Evolutionary conservation across 805 yeast genomes (phyloP), one percentile per base, ranked within the genome.

Genomic region (Spathaspora sp.): DNA sequence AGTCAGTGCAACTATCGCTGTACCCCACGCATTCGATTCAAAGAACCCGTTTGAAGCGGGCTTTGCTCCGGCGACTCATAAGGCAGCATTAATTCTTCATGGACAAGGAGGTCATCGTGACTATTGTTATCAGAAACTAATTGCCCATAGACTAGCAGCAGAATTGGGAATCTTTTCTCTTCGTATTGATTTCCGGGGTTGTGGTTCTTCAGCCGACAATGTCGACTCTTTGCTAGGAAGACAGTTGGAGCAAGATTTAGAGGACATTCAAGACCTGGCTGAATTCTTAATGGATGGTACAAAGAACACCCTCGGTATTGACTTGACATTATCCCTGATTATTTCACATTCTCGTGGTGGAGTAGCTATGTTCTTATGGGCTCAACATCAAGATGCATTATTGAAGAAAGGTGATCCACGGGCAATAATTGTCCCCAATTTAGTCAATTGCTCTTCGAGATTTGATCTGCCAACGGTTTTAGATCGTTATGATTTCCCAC

Each of bases 91-190:
- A 5, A 62, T 91, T 16, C 57, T 83, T n/a, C 97, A 92, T 64
- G 97, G 97, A 1, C 86, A 81, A 55, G 92, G 85, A 0, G 96
- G 96, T 0, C 96, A 92, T 63, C 81, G 89, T 57, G 81, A 87
- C 70, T 86, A 89, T 63, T 82, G 89, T 53, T 91, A 86, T 66
- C 90, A 86, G 56, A 78, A 80, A 23, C 59, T 69, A 14, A 66
- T 89, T 44, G 92, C 96, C 0, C 78, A 79, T 26, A 68, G 67
- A 23, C 64, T 92, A 50, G 83, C 91, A 0, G 63, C 69, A 1
- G 77, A 78, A 14, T 64, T 78, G 52, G 96, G 96, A 0, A 71
- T 82, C 51, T 82, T 76, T 61, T 79, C 86, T 3, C 75, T 89
- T 47, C 72, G 97, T 56, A 83, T 91, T 57, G 97, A 92, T 66